A percentile compares a stretch with the other conserved stretches of the same genome.
These are phyloP conservation scores for Pseudogymnoascus sp. DNA, from an alignment of 2,329 filamentous ascomycete species.

Conservation along the genomic window DNA sequence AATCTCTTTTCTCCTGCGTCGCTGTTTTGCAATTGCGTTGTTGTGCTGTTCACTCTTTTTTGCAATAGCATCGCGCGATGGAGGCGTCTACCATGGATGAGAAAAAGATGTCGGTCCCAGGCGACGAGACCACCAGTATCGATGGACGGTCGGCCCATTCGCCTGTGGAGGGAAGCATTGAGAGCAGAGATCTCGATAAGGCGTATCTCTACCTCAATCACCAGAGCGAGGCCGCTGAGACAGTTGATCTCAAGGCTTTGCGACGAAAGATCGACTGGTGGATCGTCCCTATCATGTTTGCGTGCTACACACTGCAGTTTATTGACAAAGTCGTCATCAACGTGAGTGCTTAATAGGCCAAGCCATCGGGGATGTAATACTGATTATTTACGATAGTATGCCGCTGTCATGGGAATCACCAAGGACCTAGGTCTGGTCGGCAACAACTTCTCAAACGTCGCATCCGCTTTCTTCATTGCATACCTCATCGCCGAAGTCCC, in stretches of 20 bases:
- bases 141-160: not conserved
- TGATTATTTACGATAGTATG: constrained; percentile 41
- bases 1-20: not conserved
- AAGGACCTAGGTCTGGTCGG: constrained; percentile 48
- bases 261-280: constrained; percentile 51
- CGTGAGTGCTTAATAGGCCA: constrained; percentile 32
- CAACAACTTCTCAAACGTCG: constrained; percentile 57
- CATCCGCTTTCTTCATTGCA: constrained; percentile 57
- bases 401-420: constrained; percentile 57
- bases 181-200: constrained; percentile 32
- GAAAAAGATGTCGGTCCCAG: not conserved
- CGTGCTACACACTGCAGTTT: constrained; percentile 57
- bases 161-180: not conserved
- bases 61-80: not conserved
- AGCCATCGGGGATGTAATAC: not conserved
- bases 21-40: not conserved
- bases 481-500: constrained; percentile 53
- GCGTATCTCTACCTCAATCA: constrained; percentile 34
- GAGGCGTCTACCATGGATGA: constrained; percentile 4
- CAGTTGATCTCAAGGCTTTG: constrained; percentile 39
- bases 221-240: constrained; percentile 30
- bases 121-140: not conserved
- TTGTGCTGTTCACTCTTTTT: not conserved
- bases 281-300: constrained; percentile 56
- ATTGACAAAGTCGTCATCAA: constrained; percentile 60